phyloP scores from a whole-genome alignment of 2,329 filamentous ascomycete species.

The Fulvia fulva region DNA sequence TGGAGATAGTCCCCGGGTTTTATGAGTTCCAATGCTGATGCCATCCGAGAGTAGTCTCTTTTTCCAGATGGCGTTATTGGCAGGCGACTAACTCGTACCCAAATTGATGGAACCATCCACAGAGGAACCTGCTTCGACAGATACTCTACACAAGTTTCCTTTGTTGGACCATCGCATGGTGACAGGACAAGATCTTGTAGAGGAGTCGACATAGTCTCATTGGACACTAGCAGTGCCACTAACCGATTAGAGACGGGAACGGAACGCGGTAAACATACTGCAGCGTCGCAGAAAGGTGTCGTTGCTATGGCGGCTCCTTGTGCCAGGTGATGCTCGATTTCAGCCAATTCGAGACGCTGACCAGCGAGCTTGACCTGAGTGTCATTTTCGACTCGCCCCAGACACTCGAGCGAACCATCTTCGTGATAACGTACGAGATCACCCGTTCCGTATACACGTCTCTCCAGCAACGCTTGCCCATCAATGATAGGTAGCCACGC shows the following conservation, averaged over 20 bases:
- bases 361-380: constrained; percentile 76
- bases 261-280: too few relatives aligned
- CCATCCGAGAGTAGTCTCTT: background rate
- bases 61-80: constrained; percentile 46
- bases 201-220: too few relatives aligned
- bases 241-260: too few relatives aligned
- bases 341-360: constrained; percentile 69
- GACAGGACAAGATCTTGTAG: too few relatives aligned
- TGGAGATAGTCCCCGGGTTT: background rate
- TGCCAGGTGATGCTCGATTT: constrained; percentile 60
- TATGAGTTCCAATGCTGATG: background rate
- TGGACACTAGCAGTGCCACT: too few relatives aligned
- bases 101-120: too few relatives aligned
- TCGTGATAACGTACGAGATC: constrained; percentile 54
- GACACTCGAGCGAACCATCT: constrained; percentile 53
- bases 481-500: constrained; percentile 6
- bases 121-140: too few relatives aligned
- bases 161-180: too few relatives aligned
- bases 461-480: background rate
- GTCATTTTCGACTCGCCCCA: constrained; percentile 60
- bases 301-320: background rate
- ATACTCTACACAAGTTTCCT: too few relatives aligned
- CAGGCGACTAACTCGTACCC: constrained; percentile 20
- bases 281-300: background rate
- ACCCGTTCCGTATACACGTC: constrained; percentile 54